These are phyloP conservation scores for Trichoderma hamatum DNA, from an alignment of 2,329 filamentous ascomycete genomes.

Conservation along the genomic window DNA sequence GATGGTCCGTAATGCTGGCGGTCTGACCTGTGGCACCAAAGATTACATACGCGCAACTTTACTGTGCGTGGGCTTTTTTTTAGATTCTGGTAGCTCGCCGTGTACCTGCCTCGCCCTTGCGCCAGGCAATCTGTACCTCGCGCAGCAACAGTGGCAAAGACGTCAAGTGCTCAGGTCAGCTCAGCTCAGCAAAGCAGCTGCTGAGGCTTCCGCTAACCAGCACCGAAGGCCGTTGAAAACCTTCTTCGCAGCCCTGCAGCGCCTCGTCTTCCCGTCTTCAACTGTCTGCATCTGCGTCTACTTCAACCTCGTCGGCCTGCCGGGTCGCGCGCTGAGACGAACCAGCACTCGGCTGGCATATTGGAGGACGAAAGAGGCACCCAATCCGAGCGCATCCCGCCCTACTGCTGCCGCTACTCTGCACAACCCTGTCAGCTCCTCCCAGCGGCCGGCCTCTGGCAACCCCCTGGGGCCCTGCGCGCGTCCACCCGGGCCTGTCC, in stretches of 20 bases:
- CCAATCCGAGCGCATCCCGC: conserved; percentile 27
- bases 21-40: neutral
- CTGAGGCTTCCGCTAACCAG: neutral
- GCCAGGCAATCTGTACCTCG: neutral
- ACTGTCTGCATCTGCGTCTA: neutral
- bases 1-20: neutral
- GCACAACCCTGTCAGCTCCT: conserved; percentile 17
- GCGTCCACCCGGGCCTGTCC: conserved; percentile 26
- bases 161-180: conserved; percentile 7
- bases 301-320: conserved; percentile 31
- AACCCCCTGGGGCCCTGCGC: conserved; percentile 25
- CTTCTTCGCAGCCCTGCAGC: neutral
- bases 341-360: conserved; percentile 4
- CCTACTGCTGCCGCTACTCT: conserved; percentile 16
- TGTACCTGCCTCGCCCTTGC: conserved; percentile 2
- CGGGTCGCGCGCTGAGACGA: conserved; percentile 23
- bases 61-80: neutral
- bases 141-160: conserved; percentile 12
- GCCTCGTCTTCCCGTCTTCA: conserved; percentile 30
- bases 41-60: neutral
- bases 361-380: conserved; percentile 22
- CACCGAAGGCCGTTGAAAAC: too few species aligned
- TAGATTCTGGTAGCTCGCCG: neutral
- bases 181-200: conserved; percentile 9
- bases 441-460: conserved; percentile 8